A percentile compares a stretch with the other conserved stretches of the same genome.
Conservation (phyloP, 1,284 basidiomycete genomes). For the Ceratobasidium papillatum region DNA sequence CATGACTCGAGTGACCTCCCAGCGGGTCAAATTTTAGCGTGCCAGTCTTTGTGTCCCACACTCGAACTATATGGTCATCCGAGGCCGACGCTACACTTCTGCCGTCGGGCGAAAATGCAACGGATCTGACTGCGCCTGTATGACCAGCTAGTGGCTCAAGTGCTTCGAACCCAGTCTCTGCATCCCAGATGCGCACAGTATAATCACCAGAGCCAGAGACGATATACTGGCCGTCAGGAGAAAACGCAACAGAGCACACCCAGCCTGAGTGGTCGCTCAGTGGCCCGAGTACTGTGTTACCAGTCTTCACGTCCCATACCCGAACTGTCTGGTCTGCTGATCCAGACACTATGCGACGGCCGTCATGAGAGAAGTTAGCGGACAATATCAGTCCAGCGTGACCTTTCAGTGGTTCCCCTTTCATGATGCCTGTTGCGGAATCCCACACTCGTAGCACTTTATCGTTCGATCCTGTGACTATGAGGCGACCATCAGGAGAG, state of each 20-base stretch:
- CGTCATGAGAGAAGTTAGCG: not conserved
- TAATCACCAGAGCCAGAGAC: too few species aligned
- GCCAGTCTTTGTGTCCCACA: conserved; percentile 4
- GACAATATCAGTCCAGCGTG: not conserved
- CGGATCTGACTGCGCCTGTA: not conserved
- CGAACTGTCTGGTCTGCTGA: too few species aligned
- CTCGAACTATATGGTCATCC: not conserved
- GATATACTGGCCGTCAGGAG: not conserved
- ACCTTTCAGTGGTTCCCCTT: not conserved
- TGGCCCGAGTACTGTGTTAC: too few species aligned
- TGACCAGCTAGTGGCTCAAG: not conserved
- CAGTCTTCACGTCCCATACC: too few species aligned
- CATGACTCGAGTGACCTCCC: not conserved
- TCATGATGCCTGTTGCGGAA: not conserved
- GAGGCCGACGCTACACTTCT: not conserved
- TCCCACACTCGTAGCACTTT: not conserved
- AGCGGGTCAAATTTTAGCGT: not conserved
- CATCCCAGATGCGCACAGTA: not conserved
- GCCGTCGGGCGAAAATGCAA: not conserved
- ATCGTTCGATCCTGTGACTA: not conserved
- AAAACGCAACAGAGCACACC: not conserved
- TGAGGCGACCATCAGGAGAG: not conserved
- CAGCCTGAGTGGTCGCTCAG: not conserved
- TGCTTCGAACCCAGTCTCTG: not conserved
- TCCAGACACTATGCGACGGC: not conserved